phyloP scores from a whole-genome alignment of 192 early-diverging fungal species.

The Neocallimastix lanati region DNA sequence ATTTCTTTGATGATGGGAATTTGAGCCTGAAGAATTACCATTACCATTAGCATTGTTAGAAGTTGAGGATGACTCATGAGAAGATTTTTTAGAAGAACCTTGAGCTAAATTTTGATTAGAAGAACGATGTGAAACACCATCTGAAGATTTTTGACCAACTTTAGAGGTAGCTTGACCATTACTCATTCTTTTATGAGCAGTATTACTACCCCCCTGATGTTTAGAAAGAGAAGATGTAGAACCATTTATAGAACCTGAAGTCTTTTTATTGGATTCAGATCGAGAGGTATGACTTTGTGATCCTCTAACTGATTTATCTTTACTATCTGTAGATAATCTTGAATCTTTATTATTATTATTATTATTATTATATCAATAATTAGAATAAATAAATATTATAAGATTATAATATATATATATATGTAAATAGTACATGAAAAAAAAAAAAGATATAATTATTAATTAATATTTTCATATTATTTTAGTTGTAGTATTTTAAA shows the following conservation, averaged over 20 bases:
- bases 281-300: neutral
- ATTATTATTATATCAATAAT: no score
- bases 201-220: neutral
- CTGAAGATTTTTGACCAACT: neutral
- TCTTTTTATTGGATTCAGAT: neutral
- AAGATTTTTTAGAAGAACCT: neutral
- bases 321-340: neutral
- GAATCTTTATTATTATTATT: no score
- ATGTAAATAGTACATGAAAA: no score
- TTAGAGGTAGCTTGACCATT: slow-evolving; percentile 2
- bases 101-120: neutral
- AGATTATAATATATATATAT: no score
- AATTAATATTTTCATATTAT: no score
- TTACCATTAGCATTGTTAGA: neutral
- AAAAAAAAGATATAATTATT: no score
- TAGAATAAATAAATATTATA: no score
- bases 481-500: no score
- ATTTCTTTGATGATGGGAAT: neutral
- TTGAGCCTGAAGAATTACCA: no score
- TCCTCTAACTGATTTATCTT: neutral
- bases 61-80: neutral
- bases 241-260: neutral
- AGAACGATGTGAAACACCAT: neutral
- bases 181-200: slow-evolving; percentile 3
- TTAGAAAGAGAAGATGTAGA: neutral